phyloP scores from a whole-genome alignment of 345 rosid species.

The Aurinia saxatilis region DNA sequence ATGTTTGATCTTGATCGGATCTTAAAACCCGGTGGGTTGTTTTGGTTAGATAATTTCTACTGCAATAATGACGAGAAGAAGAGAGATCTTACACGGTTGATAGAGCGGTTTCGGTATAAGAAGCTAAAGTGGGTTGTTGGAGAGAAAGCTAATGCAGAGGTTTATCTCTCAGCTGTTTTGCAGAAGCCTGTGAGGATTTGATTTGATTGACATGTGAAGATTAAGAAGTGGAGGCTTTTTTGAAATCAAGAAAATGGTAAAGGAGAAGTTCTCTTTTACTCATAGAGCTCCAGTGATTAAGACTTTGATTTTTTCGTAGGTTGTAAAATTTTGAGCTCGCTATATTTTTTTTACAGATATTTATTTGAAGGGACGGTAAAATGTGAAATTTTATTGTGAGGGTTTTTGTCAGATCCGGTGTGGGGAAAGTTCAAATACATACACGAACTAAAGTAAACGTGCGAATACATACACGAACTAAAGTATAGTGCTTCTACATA shows the following conservation, averaged over 20 bases:
- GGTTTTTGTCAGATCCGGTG: not conserved
- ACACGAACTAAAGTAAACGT: no score
- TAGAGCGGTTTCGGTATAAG: slow-evolving; percentile 67
- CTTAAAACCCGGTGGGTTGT: slow-evolving; percentile 64
- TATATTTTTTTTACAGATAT: not conserved
- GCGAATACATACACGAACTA: no score
- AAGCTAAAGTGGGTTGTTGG: slow-evolving; percentile 59
- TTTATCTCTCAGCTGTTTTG: slow-evolving; percentile 57
- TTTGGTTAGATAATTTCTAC: slow-evolving; percentile 66
- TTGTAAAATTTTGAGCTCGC: not conserved
- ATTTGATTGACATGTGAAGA: slow-evolving; percentile 17
- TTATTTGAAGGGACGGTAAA: not conserved
- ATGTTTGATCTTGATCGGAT: slow-evolving; percentile 71
- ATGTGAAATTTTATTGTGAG: not conserved
- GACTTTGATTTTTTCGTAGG: not conserved
- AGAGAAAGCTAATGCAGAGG: slow-evolving; percentile 44
- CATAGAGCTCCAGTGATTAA: not conserved
- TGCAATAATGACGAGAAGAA: slow-evolving; percentile 56
- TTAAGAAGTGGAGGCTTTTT: not conserved
- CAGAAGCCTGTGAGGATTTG: slow-evolving; percentile 60
- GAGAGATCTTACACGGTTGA: slow-evolving; percentile 57
- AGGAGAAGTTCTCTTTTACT: no score
- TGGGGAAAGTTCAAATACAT: no score
- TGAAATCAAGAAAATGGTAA: no score
- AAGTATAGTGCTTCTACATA: no score